A percentile compares a stretch with the other conserved stretches of the same genome.
Conservation (phyloP, 2,329 filamentous ascomycete genomes). For the Arthroderma sp. region DNA sequence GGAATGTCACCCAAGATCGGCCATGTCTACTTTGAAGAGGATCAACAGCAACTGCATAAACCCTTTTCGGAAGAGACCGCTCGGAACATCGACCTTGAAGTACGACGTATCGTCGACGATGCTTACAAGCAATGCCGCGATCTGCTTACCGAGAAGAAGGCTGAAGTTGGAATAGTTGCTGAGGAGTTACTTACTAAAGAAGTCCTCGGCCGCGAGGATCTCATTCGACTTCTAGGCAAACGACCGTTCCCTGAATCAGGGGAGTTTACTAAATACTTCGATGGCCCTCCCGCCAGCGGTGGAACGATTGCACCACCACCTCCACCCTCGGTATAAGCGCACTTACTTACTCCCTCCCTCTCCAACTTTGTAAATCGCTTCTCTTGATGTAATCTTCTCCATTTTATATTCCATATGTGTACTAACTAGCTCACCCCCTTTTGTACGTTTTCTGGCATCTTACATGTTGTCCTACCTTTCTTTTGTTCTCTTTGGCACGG, state of each 20-base stretch:
- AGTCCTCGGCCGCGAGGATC: constrained; percentile 78
- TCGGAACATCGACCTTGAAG: constrained; percentile 80
- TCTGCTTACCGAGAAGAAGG: constrained; percentile 72
- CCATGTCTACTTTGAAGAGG: constrained; percentile 77
- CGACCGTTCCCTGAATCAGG: constrained; percentile 72
- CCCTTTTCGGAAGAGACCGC: constrained; percentile 93
- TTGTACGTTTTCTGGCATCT: neutral
- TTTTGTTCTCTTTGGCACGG: constrained; percentile 3
- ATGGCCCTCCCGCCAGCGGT: constrained; percentile 32
- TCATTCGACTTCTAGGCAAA: constrained; percentile 74
- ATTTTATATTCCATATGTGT: constrained; percentile 1
- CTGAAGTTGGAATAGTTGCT: constrained; percentile 75
- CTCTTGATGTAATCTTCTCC: constrained; percentile 1
- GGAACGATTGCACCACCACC: constrained; percentile 17
- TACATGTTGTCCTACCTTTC: constrained; percentile 1
- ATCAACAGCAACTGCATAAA: constrained; percentile 74
- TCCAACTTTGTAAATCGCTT: neutral
- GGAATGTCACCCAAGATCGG: constrained; percentile 95
- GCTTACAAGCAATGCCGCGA: constrained; percentile 84
- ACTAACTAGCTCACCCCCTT: constrained; percentile 3
- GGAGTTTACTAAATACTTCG: constrained; percentile 92
- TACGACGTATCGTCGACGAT: constrained; percentile 79
- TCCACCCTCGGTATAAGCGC: constrained; percentile 5
- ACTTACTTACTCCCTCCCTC: neutral
- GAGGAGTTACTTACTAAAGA: constrained; percentile 91